Conservation (phyloP, 495 filamentous ascomycete genomes). For the Neurospora sp. region DNA sequence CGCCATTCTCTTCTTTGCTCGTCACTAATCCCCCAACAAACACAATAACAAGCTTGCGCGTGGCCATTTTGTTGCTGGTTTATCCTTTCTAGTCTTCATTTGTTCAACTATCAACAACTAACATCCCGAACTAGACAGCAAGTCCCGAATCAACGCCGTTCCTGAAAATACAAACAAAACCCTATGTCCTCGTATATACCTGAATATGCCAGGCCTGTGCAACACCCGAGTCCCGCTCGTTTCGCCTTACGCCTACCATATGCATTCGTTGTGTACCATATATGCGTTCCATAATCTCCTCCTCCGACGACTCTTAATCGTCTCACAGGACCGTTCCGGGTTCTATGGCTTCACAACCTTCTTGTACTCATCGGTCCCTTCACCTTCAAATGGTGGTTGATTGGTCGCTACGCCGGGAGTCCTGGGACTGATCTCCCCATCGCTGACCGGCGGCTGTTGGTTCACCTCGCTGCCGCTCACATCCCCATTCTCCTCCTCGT, state of each 20-base stretch:
- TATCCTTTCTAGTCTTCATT: neutral
- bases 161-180: neutral
- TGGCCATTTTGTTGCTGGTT: neutral
- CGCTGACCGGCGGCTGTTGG: neutral
- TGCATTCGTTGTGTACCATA: neutral
- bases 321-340: neutral
- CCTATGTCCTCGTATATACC: neutral
- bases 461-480: neutral
- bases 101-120: neutral
- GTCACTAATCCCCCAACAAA: neutral
- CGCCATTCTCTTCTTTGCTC: neutral
- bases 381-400: neutral
- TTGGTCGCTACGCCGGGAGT: neutral
- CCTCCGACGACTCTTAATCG: neutral
- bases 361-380: neutral
- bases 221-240: neutral
- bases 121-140: neutral
- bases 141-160: neutral
- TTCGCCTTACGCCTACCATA: neutral
- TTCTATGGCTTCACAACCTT: neutral
- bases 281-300: neutral
- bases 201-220: neutral
- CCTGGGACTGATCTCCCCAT: neutral
- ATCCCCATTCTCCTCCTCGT: neutral
- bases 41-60: neutral